These are phyloP conservation scores for Pachysandra terminalis DNA, from an alignment of 164 flowering plant species.

Conservation along the genomic window DNA sequence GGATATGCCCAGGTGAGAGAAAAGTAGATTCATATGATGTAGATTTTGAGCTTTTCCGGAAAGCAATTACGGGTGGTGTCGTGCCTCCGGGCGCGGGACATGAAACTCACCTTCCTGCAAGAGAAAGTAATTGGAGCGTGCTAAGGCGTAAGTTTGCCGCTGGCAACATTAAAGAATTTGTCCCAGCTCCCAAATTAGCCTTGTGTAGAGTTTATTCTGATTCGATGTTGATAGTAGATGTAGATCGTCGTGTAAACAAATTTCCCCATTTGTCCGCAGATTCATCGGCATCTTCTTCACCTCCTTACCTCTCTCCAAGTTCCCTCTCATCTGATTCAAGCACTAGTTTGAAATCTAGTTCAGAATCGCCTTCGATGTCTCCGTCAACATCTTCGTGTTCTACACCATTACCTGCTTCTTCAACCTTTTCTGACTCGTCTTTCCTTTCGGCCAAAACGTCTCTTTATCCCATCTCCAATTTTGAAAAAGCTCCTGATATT, in stretches of 20 bases:
- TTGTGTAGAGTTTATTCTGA: slow-evolving; percentile 61
- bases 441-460: slow-evolving; percentile 26
- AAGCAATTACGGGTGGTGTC: slow-evolving; percentile 65
- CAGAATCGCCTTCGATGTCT: slow-evolving; percentile 50
- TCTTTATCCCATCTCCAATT: slow-evolving; percentile 18
- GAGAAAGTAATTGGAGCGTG: slow-evolving; percentile 80
- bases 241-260: slow-evolving; percentile 23
- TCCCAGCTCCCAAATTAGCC: slow-evolving; percentile 38
- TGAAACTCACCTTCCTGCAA: slow-evolving; percentile 69
- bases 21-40: slow-evolving; percentile 52
- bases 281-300: slow-evolving; percentile 38
- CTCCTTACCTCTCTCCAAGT: slow-evolving; percentile 64
- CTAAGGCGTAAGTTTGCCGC: slow-evolving; percentile 65
- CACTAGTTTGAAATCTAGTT: slow-evolving; percentile 34
- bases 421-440: slow-evolving; percentile 41
- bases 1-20: slow-evolving; percentile 43
- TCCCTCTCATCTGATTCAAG: slow-evolving; percentile 63
- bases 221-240: slow-evolving; percentile 41
- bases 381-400: slow-evolving; percentile 34
- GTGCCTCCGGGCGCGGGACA: slow-evolving; percentile 65
- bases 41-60: slow-evolving; percentile 69
- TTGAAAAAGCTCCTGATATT: slow-evolving; percentile 21
- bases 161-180: slow-evolving; percentile 60
- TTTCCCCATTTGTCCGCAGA: slow-evolving; percentile 22
- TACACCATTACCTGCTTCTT: slow-evolving; percentile 35